These are phyloP conservation scores for Camellia sinensis DNA, from an alignment of 148 eudicot species.

Conservation along the genomic window DNA sequence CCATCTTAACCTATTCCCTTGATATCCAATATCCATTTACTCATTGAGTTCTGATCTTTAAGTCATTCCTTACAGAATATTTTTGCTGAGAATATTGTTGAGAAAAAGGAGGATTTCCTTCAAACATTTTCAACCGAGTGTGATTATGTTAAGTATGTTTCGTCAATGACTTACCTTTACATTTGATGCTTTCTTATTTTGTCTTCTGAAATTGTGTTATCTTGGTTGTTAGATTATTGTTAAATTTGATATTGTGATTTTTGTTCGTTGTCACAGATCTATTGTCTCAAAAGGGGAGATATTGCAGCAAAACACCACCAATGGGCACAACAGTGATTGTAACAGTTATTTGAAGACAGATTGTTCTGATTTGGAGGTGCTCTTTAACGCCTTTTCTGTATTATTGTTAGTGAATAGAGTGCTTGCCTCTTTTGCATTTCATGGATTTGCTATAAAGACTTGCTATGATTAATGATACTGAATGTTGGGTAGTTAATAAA, in stretches of 20 bases:
- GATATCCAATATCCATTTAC: conserved; percentile 5
- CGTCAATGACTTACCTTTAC: not conserved
- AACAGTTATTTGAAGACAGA: conserved; percentile 28
- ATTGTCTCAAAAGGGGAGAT: conserved; percentile 51
- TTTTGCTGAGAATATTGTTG: conserved; percentile 80
- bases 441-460: not conserved
- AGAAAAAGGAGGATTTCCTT: conserved; percentile 76
- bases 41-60: conserved; percentile 7
- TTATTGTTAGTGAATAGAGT: not conserved
- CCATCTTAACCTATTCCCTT: not conserved
- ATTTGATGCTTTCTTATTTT: not conserved
- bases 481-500: too few relatives aligned
- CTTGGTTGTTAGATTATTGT: not conserved
- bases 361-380: conserved; percentile 44
- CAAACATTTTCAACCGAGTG: conserved; percentile 57
- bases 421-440: not conserved
- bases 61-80: conserved; percentile 56
- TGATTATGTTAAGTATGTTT: conserved; percentile 57
- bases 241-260: not conserved
- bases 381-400: not conserved
- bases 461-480: too few relatives aligned
- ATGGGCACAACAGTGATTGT: conserved; percentile 26
- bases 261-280: conserved; percentile 39
- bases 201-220: not conserved
- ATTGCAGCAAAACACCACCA: conserved; percentile 32